Base-by-base conservation (phyloP, 805 yeast species). In the Starmera quercuum region DNA sequence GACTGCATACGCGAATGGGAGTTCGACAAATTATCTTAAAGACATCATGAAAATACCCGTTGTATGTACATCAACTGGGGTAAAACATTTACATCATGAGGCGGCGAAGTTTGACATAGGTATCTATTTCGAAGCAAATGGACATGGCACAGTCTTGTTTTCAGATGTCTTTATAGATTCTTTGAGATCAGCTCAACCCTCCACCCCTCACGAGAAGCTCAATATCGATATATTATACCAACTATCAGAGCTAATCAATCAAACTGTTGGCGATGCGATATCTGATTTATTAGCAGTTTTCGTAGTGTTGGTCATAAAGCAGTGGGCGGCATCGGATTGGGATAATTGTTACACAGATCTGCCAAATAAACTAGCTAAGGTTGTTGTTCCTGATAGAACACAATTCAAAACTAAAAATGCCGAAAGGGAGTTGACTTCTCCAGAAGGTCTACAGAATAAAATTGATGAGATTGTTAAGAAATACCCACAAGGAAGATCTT, bases 231-330 rank as follows among this genome's bases (percentile, higher is more conserved):
- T 81, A 2, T 63, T 92, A 41, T 60, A 67, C 38, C 63, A 73
- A 12, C 69, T 90, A 38, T 71, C 82, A 21, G 70, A 75, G 37
- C 63, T 92, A 42, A 85, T 92, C 54, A 92, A 92, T 58, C 97
- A 92, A 58, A 82, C 97, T 2, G 97, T 92, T n/a, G 98, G 98
- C 20, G 98, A 92, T 56, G 95, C 98, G 9, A 80, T 92, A 33
- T 76, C 95, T n/a, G 98, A 92, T 56, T 64, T 92, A 57, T 61
- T 92, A 37, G 75, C 83, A 5, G 88, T 92, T 1, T 59, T 88
- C 35, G 69, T 78, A 2, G 76, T 87, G 7, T 56, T 81, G 26
- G 55, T 70, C 6, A 68, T 72, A 42, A 66, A 82, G 46, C 51
- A 68, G 7, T 64, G 80, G 63, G 49, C 72, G 3, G 84, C 95